Evolutionary conservation across 2,329 filamentous ascomycete genomes (phyloP), one percentile per base, ranked within the genome.

Genomic region (Fusarium decemcellulare): DNA sequence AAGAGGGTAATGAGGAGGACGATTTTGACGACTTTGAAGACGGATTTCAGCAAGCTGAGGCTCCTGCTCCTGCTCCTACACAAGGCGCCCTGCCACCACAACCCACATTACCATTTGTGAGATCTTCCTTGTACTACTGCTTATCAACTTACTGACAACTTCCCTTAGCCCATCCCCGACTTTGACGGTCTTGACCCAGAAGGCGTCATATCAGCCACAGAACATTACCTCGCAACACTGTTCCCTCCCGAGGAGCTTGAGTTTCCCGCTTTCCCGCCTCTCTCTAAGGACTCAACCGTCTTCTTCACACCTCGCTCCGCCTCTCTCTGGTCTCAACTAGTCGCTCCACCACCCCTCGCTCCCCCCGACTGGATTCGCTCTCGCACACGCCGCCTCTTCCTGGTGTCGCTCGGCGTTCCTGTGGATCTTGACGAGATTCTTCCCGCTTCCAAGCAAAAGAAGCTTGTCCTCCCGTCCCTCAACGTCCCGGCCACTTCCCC

Each of bases 351-450:
- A 2, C 95, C 96, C 3, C 88, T 99, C 39, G 94, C 97, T 75
- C 96, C 96, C 7, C 95, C 96, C 1, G 96, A 99, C 80, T 99
- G 96, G 96, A 97, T 98, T 63, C 93, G 96, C 69, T 97, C 94
- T 55, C 93, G 95, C 54, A 99, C 97, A 73, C 91, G 96, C 56
- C 93, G 96, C 30, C 88, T 99, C 29, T 99, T 99, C 79, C 90
- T 99, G 43, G 95, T 99, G 57, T 98, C 95, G 2, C 88, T 99
- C 0, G 96, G 96, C 16, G 96, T 99, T 0, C 96, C 96, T 2
- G 94, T 99, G 46, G 96, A 99, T 75, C 87, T 99, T 0, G 96
- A 99, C 80, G 96, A 99, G 82, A 98, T 99, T 59, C 88, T 99
- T 8, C 96, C 96, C 0, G 95, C 95, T 0, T 97, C 93, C 12